These are phyloP conservation scores for Cryphonectria radicalis DNA, from an alignment of 2,329 filamentous ascomycete genomes.

Conservation along the genomic window DNA sequence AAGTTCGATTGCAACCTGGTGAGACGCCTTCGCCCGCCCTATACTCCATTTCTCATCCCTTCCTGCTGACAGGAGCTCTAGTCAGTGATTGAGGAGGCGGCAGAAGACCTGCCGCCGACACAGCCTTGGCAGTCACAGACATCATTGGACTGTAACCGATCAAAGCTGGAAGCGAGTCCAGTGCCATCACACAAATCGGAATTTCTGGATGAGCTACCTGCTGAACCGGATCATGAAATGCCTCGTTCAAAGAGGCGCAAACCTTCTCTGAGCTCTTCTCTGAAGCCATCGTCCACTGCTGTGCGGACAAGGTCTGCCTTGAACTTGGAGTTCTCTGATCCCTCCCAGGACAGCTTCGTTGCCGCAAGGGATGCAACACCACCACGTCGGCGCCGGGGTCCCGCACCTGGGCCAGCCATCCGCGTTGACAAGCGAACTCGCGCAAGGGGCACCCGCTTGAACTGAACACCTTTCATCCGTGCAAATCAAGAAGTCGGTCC, in stretches of 20 bases:
- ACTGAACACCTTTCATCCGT: background rate
- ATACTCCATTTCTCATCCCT: no score
- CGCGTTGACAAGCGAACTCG: background rate
- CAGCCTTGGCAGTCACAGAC: conserved; percentile 15
- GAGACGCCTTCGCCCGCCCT: background rate
- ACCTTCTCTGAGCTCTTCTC: background rate
- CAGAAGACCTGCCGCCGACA: conserved; percentile 22
- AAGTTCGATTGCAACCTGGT: conserved; percentile 4
- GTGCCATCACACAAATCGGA: background rate
- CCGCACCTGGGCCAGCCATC: background rate
- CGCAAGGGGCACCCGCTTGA: background rate
- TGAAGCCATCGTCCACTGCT: background rate
- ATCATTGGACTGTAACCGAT: background rate
- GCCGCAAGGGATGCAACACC: background rate
- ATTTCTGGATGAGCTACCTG: background rate
- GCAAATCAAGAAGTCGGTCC: background rate
- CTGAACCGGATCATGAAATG: background rate
- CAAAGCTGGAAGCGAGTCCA: background rate
- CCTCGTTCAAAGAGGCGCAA: background rate
- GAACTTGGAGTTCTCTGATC: background rate
- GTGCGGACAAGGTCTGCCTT: background rate
- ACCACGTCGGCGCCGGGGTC: background rate
- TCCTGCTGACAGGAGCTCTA: background rate
- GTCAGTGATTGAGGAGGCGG: conserved; percentile 16
- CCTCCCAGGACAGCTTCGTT: background rate